Conservation (phyloP, 169 alveolate genomes). For the Theileria sp. region DNA sequence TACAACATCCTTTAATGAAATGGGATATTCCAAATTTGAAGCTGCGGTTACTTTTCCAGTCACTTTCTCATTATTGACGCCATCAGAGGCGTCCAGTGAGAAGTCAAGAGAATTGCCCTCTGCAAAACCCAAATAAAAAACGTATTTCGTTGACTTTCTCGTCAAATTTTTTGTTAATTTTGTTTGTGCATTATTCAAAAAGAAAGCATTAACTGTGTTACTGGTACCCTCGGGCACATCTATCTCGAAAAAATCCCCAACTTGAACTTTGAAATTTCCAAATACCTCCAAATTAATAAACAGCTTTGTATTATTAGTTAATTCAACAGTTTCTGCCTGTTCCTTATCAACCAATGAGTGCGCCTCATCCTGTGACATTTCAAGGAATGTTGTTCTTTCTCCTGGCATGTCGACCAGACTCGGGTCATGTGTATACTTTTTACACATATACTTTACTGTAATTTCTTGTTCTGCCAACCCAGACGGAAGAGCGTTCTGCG, state of each 20-base stretch:
- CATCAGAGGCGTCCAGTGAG: conserved; percentile 20
- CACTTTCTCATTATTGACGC: background rate
- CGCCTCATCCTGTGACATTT: background rate
- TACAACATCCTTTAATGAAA: conserved; percentile 40
- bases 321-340: background rate
- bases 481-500: background rate
- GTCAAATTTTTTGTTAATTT: background rate
- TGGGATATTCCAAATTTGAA: background rate
- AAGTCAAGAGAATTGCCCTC: conserved; percentile 16
- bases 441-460: conserved; percentile 44
- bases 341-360: background rate
- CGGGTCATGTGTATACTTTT: conserved; percentile 22
- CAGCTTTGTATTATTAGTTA: conserved; percentile 28
- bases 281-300: conserved; percentile 26
- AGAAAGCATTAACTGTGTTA: conserved; percentile 2
- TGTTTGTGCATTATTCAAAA: background rate
- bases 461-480: conserved; percentile 29
- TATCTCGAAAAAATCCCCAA: conserved; percentile 45
- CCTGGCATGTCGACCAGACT: conserved; percentile 8
- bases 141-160: conserved; percentile 15
- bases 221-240: conserved; percentile 21
- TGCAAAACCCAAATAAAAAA: conserved; percentile 31
- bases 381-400: background rate
- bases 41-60: background rate
- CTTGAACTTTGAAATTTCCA: conserved; percentile 12